Conservation (phyloP, 2,329 filamentous ascomycete genomes). For the Plectosphaerella sp. region DNA sequence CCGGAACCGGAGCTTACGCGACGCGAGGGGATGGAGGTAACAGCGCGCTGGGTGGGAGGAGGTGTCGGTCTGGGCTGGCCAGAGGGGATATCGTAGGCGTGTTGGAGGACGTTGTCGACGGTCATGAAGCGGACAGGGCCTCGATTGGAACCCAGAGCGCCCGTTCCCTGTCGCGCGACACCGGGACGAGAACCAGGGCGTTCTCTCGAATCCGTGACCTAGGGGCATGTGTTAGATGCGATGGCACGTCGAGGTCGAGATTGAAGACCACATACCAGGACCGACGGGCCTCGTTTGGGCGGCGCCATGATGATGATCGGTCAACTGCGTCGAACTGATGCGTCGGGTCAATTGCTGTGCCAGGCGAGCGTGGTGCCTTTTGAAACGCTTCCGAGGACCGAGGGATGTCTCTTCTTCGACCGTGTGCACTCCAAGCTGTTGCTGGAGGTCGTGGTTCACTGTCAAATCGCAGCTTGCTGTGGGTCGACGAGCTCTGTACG, state of each 20-base stretch:
- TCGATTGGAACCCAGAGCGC: constrained; percentile 21
- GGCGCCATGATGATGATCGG: constrained; percentile 29
- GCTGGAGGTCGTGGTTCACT: no score
- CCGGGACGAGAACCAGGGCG: constrained; percentile 24
- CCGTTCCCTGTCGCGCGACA: constrained; percentile 27
- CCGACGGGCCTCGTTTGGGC: constrained; percentile 54
- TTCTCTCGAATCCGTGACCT: constrained; percentile 34
- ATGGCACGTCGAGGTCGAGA: constrained; percentile 5
- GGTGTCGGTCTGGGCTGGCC: constrained; percentile 79
- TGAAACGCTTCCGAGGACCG: no score
- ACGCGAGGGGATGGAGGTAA: constrained; percentile 35
- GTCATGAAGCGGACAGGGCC: constrained; percentile 68
- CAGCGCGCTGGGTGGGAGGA: constrained; percentile 33
- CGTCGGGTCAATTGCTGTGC: no score
- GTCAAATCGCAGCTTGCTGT: no score
- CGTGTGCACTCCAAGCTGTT: no score
- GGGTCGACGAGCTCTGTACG: no score
- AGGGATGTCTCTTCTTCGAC: no score
- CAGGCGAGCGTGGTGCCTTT: no score
- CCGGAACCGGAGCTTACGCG: constrained; percentile 14
- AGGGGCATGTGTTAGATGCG: constrained; percentile 12
- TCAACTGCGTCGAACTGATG: no score
- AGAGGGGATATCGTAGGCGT: constrained; percentile 91
- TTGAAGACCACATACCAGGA: constrained; percentile 41
- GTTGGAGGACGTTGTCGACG: constrained; percentile 92